Evolutionary conservation across 257 asterid genomes (phyloP), one percentile per base, ranked within the genome.

Genomic region (Cinchona pubescens): DNA sequence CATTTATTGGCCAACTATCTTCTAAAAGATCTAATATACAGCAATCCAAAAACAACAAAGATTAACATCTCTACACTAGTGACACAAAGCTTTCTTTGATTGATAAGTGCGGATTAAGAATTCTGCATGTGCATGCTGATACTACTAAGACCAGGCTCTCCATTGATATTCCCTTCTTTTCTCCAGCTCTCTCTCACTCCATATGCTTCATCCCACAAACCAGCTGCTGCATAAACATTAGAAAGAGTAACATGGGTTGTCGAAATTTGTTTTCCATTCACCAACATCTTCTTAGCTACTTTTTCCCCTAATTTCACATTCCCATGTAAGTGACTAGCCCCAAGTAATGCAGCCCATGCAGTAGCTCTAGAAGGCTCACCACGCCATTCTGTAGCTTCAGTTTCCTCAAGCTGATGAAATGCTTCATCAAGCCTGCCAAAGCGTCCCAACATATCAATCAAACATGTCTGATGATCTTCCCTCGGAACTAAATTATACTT

Each of bases 391-490:
- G 25, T 51, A 37, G 49, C 80, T 64, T 82, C 85, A 67, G 71
- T 58, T 71, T 77, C 85, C 58, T 62, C 81, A 23, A 85, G 76
- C 78, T 82, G 74, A 73, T 53, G n/a, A 86, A 80, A 82, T 46
- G 85, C 86, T 65, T 85, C 88, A 34, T 80, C 86, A 51, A 85
- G 85, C 85, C 82, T 85, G 32, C 86, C 86, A 56, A 67, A 66
- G 30, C 86, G 86, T 51, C 86, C 86, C 70, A 82, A 75, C 79
- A 85, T 79, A 60, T 85, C 86, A 69, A 85, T 80, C 71, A 82
- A 35, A 75, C 86, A 85, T 19, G 88, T 85, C 51, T 63, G 77
- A 64, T 82, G 86, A 66, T 82, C 86, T 77, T 79, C 81, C 23
- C 70, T 63, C 3, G 85, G 85, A 25, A 46, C 59, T 74, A 85